Conservation (phyloP, 192 early-diverging fungal genomes). For the Gryganskiella cystojenkinii region DNA sequence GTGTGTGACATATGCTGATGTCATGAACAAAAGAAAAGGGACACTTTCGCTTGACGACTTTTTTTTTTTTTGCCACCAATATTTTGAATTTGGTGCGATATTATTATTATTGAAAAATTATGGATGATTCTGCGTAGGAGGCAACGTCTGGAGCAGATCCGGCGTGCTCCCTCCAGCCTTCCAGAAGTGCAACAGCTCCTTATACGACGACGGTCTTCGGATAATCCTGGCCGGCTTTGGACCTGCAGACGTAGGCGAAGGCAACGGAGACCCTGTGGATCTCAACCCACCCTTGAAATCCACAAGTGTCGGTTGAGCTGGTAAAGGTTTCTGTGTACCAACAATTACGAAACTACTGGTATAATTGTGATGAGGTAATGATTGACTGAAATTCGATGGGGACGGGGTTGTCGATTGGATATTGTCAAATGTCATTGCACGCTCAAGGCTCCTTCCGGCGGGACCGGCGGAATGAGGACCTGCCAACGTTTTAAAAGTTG, state of each 20-base stretch:
- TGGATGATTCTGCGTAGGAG: not conserved
- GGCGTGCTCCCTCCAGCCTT: conserved; percentile 38
- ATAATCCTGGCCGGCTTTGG: conserved; percentile 5
- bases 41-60: no score
- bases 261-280: not conserved
- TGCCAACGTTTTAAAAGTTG: not conserved
- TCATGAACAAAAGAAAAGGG: no score
- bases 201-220: conserved; percentile 30
- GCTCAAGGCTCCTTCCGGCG: not conserved
- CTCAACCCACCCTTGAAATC: not conserved
- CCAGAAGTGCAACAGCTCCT: conserved; percentile 46
- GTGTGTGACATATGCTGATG: no score
- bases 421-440: not conserved
- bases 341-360: not conserved
- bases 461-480: conserved; percentile 5
- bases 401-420: not conserved
- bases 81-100: no score
- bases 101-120: no score
- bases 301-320: not conserved
- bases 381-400: not conserved
- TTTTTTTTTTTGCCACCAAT: no score
- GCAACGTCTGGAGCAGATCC: conserved; percentile 14
- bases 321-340: not conserved
- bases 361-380: not conserved
- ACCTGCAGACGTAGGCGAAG: not conserved